Evolutionary conservation across 805 yeast genomes (phyloP).

Genomic region (Priceomyces carsonii): DNA sequence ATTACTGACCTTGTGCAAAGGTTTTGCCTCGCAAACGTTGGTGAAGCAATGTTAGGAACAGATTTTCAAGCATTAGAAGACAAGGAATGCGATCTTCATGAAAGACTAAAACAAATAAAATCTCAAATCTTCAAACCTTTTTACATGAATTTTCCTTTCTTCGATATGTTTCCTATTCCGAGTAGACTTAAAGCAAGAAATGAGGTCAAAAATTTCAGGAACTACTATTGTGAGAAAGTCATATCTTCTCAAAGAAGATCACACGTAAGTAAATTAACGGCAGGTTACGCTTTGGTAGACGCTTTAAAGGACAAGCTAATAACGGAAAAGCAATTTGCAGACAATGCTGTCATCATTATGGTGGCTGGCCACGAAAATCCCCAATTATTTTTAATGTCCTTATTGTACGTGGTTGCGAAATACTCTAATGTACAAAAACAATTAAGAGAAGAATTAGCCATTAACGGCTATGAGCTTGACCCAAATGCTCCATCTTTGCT

Average conservation of each 20-base stretch:
- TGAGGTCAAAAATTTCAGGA: conserved; percentile 44
- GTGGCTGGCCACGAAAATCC: conserved; percentile 71
- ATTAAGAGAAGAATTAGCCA: conserved; percentile 20
- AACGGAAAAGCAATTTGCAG: conserved; percentile 48
- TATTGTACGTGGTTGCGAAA: conserved; percentile 49
- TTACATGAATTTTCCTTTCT: conserved; percentile 54
- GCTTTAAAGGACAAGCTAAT: conserved; percentile 39
- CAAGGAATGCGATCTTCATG: conserved; percentile 33
- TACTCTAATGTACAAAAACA: conserved; percentile 30
- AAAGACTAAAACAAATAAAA: conserved; percentile 45
- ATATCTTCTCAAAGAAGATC: conserved; percentile 15
- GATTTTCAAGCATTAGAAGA: conserved; percentile 41
- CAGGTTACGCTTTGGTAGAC: conserved; percentile 41
- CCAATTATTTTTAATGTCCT: conserved; percentile 48
- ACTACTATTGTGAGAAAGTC: conserved; percentile 33
- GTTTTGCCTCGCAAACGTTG: conserved; percentile 49
- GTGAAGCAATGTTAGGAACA: conserved; percentile 51
- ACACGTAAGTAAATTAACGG: conserved; percentile 30
- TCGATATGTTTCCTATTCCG: conserved; percentile 52
- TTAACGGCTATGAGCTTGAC: conserved; percentile 6
- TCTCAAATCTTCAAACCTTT: conserved; percentile 55
- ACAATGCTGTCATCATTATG: conserved; percentile 54
- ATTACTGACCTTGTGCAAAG: conserved; percentile 48
- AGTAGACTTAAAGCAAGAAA: conserved; percentile 44
- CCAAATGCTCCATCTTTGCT: conserved; percentile 25